Percentiles rank a stretch among this genome's conserved stretches.
Evolutionary conservation across 768 basidiomycete genomes (phyloP).

Genomic region (Leccinum variicolor): DNA sequence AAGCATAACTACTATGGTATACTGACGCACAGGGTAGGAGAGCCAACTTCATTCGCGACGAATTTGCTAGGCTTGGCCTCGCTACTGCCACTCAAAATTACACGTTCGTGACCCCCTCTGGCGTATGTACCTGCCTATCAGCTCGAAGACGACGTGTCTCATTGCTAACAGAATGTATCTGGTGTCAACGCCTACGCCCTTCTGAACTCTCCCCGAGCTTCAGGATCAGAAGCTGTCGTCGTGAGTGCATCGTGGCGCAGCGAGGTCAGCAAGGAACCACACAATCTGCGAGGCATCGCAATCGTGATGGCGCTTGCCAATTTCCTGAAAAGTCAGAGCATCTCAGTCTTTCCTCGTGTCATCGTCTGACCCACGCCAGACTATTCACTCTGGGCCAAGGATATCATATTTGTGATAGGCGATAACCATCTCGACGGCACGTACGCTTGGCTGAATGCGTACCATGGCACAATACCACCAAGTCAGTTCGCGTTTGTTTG

Average conservation of each 20-base stretch:
- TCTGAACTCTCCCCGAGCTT: constrained; percentile 79
- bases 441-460: constrained; percentile 87
- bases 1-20: background rate
- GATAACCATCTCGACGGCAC: constrained; percentile 89
- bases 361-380: constrained; percentile 39
- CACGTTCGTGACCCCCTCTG: constrained; percentile 46
- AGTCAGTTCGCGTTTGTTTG: constrained; percentile 43
- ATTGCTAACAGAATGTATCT: constrained; percentile 40
- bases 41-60: constrained; percentile 53
- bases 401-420: constrained; percentile 84
- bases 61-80: constrained; percentile 77
- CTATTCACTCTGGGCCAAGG: constrained; percentile 93
- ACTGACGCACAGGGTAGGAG: constrained; percentile 44
- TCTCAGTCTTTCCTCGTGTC: background rate
- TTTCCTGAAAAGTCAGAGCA: constrained; percentile 71
- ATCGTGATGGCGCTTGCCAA: constrained; percentile 81
- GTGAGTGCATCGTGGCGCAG: constrained; percentile 91
- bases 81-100: constrained; percentile 68
- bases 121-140: constrained; percentile 35
- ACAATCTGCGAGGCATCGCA: constrained; percentile 85
- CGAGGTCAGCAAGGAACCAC: constrained; percentile 47
- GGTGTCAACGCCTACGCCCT: constrained; percentile 85
- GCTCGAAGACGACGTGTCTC: background rate
- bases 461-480: constrained; percentile 66
- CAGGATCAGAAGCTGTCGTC: constrained; percentile 91